Conservation (phyloP, 495 filamentous ascomycete genomes). For the Talaromyces trachyspermus region DNA sequence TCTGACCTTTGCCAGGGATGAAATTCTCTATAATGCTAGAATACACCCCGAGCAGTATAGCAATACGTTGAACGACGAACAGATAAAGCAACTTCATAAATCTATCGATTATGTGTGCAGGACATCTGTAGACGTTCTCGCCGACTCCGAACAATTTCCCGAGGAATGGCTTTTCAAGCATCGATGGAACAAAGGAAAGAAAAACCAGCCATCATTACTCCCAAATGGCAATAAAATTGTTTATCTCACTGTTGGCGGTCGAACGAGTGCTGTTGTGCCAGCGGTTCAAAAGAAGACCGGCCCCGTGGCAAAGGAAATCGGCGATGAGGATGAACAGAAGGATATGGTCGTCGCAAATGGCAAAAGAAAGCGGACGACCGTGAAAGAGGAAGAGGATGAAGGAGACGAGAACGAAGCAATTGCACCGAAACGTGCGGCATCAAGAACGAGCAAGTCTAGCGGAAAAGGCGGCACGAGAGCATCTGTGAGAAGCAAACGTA, state of each 20-base stretch:
- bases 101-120: constrained; percentile 72
- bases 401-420: neutral
- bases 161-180: constrained; percentile 88
- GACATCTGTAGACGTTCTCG: constrained; percentile 68
- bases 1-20: constrained; percentile 50
- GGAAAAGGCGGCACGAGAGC: constrained; percentile 7
- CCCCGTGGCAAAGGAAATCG: constrained; percentile 29
- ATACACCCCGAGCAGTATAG: constrained; percentile 90
- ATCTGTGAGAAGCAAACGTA: too few relatives aligned
- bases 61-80: constrained; percentile 65
- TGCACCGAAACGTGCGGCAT: constrained; percentile 2
- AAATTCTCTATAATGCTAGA: constrained; percentile 78
- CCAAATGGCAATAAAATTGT: constrained; percentile 80
- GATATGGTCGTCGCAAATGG: constrained; percentile 7
- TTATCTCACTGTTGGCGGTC: constrained; percentile 77
- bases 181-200: constrained; percentile 86
- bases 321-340: constrained; percentile 19
- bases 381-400: constrained; percentile 15
- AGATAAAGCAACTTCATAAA: constrained; percentile 65
- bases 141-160: constrained; percentile 77
- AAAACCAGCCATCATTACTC: constrained; percentile 54
- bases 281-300: constrained; percentile 78
- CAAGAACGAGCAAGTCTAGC: constrained; percentile 7
- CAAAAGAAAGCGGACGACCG: constrained; percentile 31
- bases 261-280: constrained; percentile 83